Percentiles rank a stretch among this genome's conserved stretches.
phyloP scores from a whole-genome alignment of 345 rosid genomes.

The Cochlearia excelsa region DNA sequence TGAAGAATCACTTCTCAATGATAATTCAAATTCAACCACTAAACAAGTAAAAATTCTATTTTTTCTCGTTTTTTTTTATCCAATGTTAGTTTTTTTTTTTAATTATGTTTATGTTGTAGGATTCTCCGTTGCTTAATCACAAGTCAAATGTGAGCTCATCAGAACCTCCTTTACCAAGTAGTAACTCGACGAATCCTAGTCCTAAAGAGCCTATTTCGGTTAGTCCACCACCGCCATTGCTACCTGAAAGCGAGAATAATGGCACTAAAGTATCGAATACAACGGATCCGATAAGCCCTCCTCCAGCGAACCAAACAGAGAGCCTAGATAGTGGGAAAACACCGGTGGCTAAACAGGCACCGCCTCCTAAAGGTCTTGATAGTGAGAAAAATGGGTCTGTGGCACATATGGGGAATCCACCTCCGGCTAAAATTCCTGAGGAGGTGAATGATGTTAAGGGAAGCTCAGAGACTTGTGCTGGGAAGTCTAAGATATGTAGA shows the following conservation, averaged over 20 bases:
- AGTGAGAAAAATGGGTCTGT: conserved; percentile 26
- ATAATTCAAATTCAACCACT: conserved; percentile 26
- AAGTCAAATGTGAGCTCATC: conserved; percentile 31
- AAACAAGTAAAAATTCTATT: conserved; percentile 37
- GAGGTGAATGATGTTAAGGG: conserved; percentile 30
- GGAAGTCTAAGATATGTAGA: conserved; percentile 41
- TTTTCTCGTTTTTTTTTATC: conserved; percentile 3
- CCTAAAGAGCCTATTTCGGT: conserved; percentile 25
- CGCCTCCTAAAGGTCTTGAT: conserved; percentile 22
- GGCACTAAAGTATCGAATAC: conserved; percentile 15
- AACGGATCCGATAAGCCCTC: conserved; percentile 31
- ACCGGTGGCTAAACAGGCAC: conserved; percentile 10
- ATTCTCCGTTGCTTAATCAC: conserved; percentile 37
- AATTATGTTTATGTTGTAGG: conserved; percentile 40
- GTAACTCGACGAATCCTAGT: conserved; percentile 31
- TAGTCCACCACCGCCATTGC: conserved; percentile 31
- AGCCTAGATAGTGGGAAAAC: conserved; percentile 20
- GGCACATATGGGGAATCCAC: conserved; percentile 3
- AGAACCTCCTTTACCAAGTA: conserved; percentile 16
- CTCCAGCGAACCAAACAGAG: conserved; percentile 30
- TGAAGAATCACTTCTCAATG: conserved; percentile 27
- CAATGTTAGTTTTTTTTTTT: conserved; percentile 3
- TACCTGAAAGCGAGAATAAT: conserved; percentile 26
- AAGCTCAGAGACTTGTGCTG: conserved; percentile 50
- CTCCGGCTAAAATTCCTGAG: conserved; percentile 16